Base-by-base conservation (phyloP, 805 yeast genomes). In the Candida orba region DNA sequence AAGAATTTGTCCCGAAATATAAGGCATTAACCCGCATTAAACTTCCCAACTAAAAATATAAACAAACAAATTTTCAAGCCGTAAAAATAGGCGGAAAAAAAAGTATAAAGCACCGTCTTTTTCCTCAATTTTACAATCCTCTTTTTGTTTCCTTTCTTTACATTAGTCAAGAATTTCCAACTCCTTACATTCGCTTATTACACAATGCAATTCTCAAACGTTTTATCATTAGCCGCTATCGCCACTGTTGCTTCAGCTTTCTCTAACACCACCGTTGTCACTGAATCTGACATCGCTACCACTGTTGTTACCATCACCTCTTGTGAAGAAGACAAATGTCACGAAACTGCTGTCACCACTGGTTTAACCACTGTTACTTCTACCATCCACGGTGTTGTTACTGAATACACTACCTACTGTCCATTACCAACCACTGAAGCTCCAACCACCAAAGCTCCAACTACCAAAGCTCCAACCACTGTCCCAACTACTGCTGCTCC, bases 181-280 rank as follows among this genome's bases (percentile, higher is more conserved):
- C 53, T 44, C 17, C 47, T 34, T 51, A 56, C 63, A 47, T 41
- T 56, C 60, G 58, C 62, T 54, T 54, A 49, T 48, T 33, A 25
- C 24, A 54, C 46, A 59, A 63, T 65, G 66, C 63, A 62, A 63
- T 60, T 63, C 68, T 56, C 56, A 53, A 45, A 50, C 54, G 53
- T 53, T 44, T 45, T 59, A 55, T 48, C 50, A 43, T 55, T 52
- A 39, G 52, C 58, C 41, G 50, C 51, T 37, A 57, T 58, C 43
- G 46, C 62, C 45, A 57, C 51, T 31, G 57, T 60, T 27, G 29
- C 29, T 36, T 37, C 59, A 42, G 59, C 64, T 44, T 53, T 47
- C 24, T 10, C 29, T 2, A 36, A 41, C 30, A 36, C 39, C 30
- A 35, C 41, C 22, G 46, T 36, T 25, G 20, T 18, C 24, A 9